Evolutionary conservation across 192 early-diverging fungal species (phyloP), one percentile per base, ranked within the genome.

Genomic region (Umbelopsis vinacea): DNA sequence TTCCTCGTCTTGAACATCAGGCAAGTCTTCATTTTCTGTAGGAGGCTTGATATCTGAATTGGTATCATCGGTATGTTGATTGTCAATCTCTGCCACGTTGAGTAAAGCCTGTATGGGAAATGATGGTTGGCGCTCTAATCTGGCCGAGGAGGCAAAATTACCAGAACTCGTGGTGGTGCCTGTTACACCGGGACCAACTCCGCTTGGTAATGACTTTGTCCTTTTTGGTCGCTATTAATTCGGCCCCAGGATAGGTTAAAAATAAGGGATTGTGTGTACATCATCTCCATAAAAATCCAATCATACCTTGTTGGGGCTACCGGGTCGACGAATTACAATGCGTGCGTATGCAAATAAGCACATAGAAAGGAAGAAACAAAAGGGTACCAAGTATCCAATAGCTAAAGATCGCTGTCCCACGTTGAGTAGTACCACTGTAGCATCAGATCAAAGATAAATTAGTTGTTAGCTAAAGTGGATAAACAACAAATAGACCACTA

Each of bases 281-380:
- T 43, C 6, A 11, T 7, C 6, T 43, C 11, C 40, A 12, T 43
- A 6, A 43, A 43, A 43, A 43, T 43, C 6, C 2, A 40, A 21
- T 17, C 35, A 12, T 83, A 68, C 81, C 73, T 81, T 77, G 70
- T 76, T 63, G n/a, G 84, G 79, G n/a, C 79, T 77, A 19, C 84
- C 86, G 19, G 86, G 84, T 4, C 38, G 74, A 37, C 67, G 68
- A 46, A 63, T 72, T 6, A 87, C 69, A 43, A 81, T 77, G 29
- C 84, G 70, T 11, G 70, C 67, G 40, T 87, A 87, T 4, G 84
- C 84, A 21, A 78, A 57, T 23, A 80, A 73, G 17, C 79, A 75
- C 43, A 87, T 67, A 12, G 76, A 15, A 17, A 82, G 68, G 7
- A 82, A 48, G 15, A 77, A 60, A 60, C 78, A 72, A 37, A 72